Evolutionary conservation across 2,329 filamentous ascomycete genomes (phyloP), one percentile per base, ranked within the genome.

Genomic region (Hypomyces rosellus): DNA sequence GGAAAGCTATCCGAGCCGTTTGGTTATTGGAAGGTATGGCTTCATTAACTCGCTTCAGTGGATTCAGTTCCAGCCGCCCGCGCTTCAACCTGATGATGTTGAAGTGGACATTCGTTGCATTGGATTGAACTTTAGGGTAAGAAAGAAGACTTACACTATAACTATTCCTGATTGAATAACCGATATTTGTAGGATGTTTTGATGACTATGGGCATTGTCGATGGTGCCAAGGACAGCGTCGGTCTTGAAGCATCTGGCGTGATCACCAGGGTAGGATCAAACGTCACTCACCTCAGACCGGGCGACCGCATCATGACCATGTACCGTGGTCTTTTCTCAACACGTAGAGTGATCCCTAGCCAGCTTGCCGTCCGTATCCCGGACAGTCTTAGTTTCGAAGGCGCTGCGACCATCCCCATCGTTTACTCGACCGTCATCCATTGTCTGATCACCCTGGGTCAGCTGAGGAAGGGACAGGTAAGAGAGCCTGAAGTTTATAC

Each of bases 391-490:
- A 49, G 44, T 2, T 64, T 64, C 14, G 59, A 60, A 12, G 56
- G 59, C 3, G 66, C 61, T 6, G 62, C 63, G 15, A 54, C 63
- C 0, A 57, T 67, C 13, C 65, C 66, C 1, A 49, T 65, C 7
- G 57, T 60, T 0, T 64, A 61, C 42, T 49, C 54, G 30, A 70
- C 69, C 5, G 68, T 63, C 2, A 49, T 58, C 8, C 52, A 63
- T 49, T 48, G 52, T 3, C 37, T 61, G 2, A 45, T 60, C 48
- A 50, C 56, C 13, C 25, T 59, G 5, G 57, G 60, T 0, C 41
- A 45, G 4, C 54, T 69, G 33, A 49, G 0, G 45, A 50, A 5
- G 54, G 60, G 34, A 54, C 20, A 18, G 7, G 40, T 43, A 18
- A 25, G 40, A 25, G 16, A 38, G 7, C 6, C 16, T n/a, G 7